Base-by-base conservation (phyloP, 1,284 basidiomycete species). In the Trametes versicolor region DNA sequence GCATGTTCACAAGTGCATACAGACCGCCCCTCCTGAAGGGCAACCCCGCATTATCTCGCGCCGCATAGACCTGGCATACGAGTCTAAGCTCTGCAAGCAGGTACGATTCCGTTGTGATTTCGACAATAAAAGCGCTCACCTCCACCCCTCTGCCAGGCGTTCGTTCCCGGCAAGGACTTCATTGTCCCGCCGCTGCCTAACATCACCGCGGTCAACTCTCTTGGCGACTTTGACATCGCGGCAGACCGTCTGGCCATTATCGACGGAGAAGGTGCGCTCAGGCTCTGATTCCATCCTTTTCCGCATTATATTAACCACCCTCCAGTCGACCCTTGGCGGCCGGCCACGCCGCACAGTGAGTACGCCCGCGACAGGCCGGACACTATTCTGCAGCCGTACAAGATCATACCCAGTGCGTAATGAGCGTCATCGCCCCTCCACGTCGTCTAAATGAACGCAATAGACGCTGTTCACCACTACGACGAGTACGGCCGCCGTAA, bases 401-500 rank as follows among this genome's bases (percentile, higher is more conserved):
- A 96, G 76, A 72, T 97, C 57, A 98, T 99, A 65, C 89, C 89
- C n/a, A 83, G 93, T 94, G 70, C 47, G 88, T 80, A 36, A 51
- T 37, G 21, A n/a, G 37, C 41, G 7, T 60, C 12, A 21, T 47
- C 23, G 37, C 58, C 15, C 21, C 8, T n/a, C n/a, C 19, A 12
- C 8, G 10, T 9, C 6, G 19, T 13, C 34, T 19, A 12, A 36
- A 5, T 21, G 25, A 25, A 15, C 4, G 21, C 55, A 52, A 54
- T 67, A 94, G 92, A 87, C 64, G 95, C 85, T 21, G 93, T 97
- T 2, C 96, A 98, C 75, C 96, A 97, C 73, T 97, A 90, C 73
- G 96, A 97, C 72, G 94, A 96, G 79, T 92, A 93, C 73, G 95
- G 96, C 0, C 82, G 94, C n/a, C 73, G 73, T 12, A 81, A 94